A percentile compares a stretch with the other conserved stretches of the same genome.
phyloP scores from a whole-genome alignment of 2,329 filamentous ascomycete genomes.

The Gnomoniopsis sp. region DNA sequence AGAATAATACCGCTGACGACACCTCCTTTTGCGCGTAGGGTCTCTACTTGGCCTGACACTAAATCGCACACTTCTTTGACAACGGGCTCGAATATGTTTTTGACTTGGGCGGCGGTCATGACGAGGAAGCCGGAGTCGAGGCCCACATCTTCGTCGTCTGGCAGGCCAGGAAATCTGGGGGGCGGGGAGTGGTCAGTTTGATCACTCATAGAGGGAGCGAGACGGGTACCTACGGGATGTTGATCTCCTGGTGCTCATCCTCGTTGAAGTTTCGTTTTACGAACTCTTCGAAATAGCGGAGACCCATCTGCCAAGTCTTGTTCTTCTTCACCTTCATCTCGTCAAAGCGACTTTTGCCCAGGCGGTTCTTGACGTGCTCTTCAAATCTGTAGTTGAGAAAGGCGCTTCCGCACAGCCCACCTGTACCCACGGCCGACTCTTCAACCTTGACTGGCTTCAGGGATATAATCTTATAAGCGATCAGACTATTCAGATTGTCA shows the following conservation, averaged over 20 bases:
- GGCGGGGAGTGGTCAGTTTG: slow-evolving; percentile 19
- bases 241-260: slow-evolving; percentile 73
- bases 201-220: background rate
- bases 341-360: slow-evolving; percentile 65
- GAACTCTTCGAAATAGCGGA: slow-evolving; percentile 80
- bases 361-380: slow-evolving; percentile 66
- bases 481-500: slow-evolving; percentile 46
- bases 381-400: slow-evolving; percentile 81
- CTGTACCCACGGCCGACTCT: slow-evolving; percentile 76
- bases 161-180: slow-evolving; percentile 64
- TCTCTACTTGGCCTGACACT: slow-evolving; percentile 64
- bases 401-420: slow-evolving; percentile 72
- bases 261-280: slow-evolving; percentile 82
- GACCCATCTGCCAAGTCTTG: slow-evolving; percentile 76
- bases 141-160: slow-evolving; percentile 72
- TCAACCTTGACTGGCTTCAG: slow-evolving; percentile 69
- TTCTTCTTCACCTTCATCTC: slow-evolving; percentile 75
- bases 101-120: slow-evolving; percentile 66
- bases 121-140: slow-evolving; percentile 74
- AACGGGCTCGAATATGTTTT: slow-evolving; percentile 72
- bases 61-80: slow-evolving; percentile 67
- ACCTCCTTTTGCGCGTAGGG: slow-evolving; percentile 57
- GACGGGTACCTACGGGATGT: slow-evolving; percentile 57
- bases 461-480: slow-evolving; percentile 77
- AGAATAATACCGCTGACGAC: slow-evolving; percentile 72